phyloP scores from a whole-genome alignment of 495 filamentous ascomycete species.

The Tuber aestivum region DNA sequence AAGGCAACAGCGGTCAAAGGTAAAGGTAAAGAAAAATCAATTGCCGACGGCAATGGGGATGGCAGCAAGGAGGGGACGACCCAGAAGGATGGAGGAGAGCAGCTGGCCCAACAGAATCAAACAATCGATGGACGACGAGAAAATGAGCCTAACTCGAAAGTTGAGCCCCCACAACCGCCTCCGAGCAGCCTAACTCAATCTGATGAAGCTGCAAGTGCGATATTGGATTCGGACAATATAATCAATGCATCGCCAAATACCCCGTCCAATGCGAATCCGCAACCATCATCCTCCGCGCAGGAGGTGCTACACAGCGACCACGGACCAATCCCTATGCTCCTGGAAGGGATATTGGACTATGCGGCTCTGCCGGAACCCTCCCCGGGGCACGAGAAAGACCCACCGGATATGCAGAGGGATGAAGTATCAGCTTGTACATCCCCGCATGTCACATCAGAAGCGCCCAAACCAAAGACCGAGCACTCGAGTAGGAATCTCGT shows the following conservation, averaged over 20 bases:
- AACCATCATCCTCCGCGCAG: conserved; percentile 24
- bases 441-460: conserved; percentile 23
- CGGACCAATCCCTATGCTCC: conserved; percentile 31
- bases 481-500: conserved; percentile 51
- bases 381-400: conserved; percentile 18
- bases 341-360: conserved; percentile 38
- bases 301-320: conserved; percentile 17
- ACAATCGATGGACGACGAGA: conserved; percentile 3
- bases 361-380: conserved; percentile 37
- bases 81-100: conserved; percentile 19
- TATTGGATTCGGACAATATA: conserved; percentile 36
- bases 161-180: conserved; percentile 19
- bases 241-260: conserved; percentile 24
- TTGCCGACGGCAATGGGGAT: conserved; percentile 27
- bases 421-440: conserved; percentile 41
- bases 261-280: conserved; percentile 20
- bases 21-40: conserved; percentile 37
- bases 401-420: conserved; percentile 27
- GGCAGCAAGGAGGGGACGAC: conserved; percentile 34
- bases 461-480: conserved; percentile 46
- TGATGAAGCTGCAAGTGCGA: conserved; percentile 14
- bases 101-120: conserved; percentile 20
- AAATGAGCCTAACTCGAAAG: conserved; percentile 1
- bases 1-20: conserved; percentile 25
- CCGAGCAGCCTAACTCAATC: conserved; percentile 25